phyloP scores from a whole-genome alignment of 73 alveolate species.

The Uronychia binucleata region DNA sequence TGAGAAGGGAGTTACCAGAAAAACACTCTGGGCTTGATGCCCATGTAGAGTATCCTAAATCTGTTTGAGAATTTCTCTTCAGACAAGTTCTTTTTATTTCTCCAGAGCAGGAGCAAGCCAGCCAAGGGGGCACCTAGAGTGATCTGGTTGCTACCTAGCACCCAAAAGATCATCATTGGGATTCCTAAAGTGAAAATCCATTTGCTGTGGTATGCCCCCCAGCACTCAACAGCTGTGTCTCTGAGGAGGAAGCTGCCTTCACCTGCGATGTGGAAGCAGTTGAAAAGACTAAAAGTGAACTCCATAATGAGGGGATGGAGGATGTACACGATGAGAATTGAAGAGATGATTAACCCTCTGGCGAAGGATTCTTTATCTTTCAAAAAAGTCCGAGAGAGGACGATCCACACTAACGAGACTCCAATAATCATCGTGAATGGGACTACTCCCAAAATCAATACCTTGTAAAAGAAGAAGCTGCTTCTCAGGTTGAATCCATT shows the following conservation, averaged over 20 bases:
- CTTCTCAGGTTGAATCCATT: not conserved
- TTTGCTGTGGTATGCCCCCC: slow-evolving; percentile 31
- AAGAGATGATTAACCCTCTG: slow-evolving; percentile 26
- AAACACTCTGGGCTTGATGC: slow-evolving; percentile 27
- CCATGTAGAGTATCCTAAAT: slow-evolving; percentile 42
- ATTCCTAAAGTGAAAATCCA: slow-evolving; percentile 33
- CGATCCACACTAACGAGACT: not conserved
- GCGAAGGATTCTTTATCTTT: not conserved
- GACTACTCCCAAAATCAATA: not conserved
- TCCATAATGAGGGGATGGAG: slow-evolving; percentile 47
- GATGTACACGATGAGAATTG: slow-evolving; percentile 40
- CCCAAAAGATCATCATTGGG: slow-evolving; percentile 51
- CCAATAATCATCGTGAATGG: not conserved
- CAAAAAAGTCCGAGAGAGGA: slow-evolving; percentile 11
- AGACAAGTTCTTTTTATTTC: slow-evolving; percentile 8
- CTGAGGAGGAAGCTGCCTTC: slow-evolving; percentile 42
- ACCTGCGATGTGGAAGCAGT: slow-evolving; percentile 40
- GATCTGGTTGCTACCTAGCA: too few relatives aligned
- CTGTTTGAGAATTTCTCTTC: slow-evolving; percentile 10
- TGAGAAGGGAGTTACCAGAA: slow-evolving; percentile 12
- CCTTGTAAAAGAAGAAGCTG: slow-evolving; percentile 15
- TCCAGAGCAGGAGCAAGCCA: slow-evolving; percentile 11
- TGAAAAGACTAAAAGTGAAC: slow-evolving; percentile 37
- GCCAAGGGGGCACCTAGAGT: slow-evolving; percentile 30
- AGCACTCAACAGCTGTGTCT: slow-evolving; percentile 36